Base-by-base conservation (phyloP, 2,329 filamentous ascomycete species). In the Xylaria sp. region DNA sequence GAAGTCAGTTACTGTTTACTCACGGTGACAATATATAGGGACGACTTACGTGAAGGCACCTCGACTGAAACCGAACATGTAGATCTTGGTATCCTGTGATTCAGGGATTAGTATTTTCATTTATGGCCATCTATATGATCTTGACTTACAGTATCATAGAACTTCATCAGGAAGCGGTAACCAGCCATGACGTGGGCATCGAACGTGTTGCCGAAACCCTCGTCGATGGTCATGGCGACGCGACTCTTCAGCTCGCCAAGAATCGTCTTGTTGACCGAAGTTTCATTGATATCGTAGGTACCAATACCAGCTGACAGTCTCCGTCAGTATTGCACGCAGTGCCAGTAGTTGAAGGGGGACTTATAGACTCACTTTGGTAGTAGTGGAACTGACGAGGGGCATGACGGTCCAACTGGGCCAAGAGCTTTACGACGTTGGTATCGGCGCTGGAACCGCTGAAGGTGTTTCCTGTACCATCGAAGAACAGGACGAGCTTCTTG, bases 121-220 rank as follows among this genome's bases (percentile, higher is more conserved):
- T 5, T 3, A 30, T 30, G 23, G 4, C 5, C 23, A 30, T 30
- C 23, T 30, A 30, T 30, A 30, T 30, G 23, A 5, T 4, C 3
- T 30, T 30, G 23, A 61, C 76, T 59, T 70, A 68, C 35, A 18
- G 61, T 61, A 7, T 75, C 70, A 57, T 83, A 83, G 66, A 79
- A 80, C 8, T 78, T 76, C 81, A 83, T 83, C 19, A 83, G 63
- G 58, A 83, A 83, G 2, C 76, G 72, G 62, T 83, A 83, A 0
- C 80, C 81, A 4, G 76, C 77, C 53, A 80, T 76, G 6, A 83
- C 79, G 59, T 83, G 81, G 1, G 76, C 73, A 50, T 79, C 79
- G 54, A 83, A 82, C 0, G 78, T 77, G 19, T 71, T 76, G 3
- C 76, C 78, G 2, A 80, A 69, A 0, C 71, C 78, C 54, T 76